Percentiles rank a stretch among this genome's conserved stretches.
phyloP scores from a whole-genome alignment of 805 yeast genomes.

The Metschnikowia santaceciliae region DNA sequence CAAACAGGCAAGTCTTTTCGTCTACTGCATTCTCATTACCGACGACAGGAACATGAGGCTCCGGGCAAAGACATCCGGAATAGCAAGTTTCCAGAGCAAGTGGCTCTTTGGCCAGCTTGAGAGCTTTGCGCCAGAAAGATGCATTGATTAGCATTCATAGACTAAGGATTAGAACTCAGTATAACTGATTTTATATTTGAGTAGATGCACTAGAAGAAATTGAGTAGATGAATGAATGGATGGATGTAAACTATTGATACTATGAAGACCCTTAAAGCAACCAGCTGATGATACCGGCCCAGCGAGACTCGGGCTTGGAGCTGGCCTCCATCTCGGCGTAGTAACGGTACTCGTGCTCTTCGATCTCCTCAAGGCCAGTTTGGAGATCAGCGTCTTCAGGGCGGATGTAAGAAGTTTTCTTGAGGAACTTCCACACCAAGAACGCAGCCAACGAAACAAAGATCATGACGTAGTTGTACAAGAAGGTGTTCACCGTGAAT shows the following conservation, averaged over 20 bases:
- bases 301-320: constrained; percentile 12
- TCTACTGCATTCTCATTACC: constrained; percentile 61
- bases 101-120: constrained; percentile 59
- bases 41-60: constrained; percentile 72
- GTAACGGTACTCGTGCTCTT: constrained; percentile 44
- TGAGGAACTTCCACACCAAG: constrained; percentile 34
- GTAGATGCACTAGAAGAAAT: too few species aligned
- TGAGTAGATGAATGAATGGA: too few species aligned
- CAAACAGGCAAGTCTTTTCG: constrained; percentile 42
- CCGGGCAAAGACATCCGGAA: constrained; percentile 56
- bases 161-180: not conserved
- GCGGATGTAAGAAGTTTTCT: constrained; percentile 34
- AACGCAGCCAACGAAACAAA: constrained; percentile 40
- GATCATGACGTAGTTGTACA: constrained; percentile 70
- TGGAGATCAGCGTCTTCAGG: constrained; percentile 46
- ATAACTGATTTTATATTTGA: too few species aligned
- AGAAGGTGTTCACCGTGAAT: constrained; percentile 60
- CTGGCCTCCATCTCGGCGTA: constrained; percentile 34
- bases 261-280: constrained; percentile 5
- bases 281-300: constrained; percentile 14
- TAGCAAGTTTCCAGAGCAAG: constrained; percentile 52
- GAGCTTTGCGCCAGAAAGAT: constrained; percentile 42
- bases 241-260: too few species aligned
- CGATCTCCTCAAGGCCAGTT: constrained; percentile 45
- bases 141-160: constrained; percentile 37